These are phyloP conservation scores for Lasiosphaeria miniovina DNA, from an alignment of 495 filamentous ascomycete species.

Conservation along the genomic window DNA sequence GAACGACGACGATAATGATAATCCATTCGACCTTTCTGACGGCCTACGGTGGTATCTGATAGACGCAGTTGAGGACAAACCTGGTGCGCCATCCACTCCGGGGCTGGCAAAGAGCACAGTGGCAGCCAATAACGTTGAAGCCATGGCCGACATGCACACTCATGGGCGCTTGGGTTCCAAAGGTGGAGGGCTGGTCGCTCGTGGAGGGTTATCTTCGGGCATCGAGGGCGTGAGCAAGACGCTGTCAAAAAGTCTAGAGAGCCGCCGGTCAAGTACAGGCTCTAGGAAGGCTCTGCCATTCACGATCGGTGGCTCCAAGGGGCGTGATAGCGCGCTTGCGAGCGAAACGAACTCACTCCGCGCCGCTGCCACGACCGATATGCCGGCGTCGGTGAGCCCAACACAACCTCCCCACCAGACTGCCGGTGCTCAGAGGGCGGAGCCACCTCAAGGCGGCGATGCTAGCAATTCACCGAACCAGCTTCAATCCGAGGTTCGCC, in stretches of 20 bases:
- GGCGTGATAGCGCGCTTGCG: constrained; percentile 41
- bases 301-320: constrained; percentile 37
- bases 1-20: constrained; percentile 78
- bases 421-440: constrained; percentile 6
- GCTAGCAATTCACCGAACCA: constrained; percentile 10
- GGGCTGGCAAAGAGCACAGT: constrained; percentile 88
- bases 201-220: constrained; percentile 38
- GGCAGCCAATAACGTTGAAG: constrained; percentile 82
- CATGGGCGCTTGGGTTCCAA: constrained; percentile 53
- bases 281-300: constrained; percentile 65
- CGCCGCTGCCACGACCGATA: constrained; percentile 33
- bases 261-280: constrained; percentile 78
- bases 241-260: constrained; percentile 82
- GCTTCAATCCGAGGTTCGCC: constrained; percentile 32
- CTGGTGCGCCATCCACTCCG: constrained; percentile 88
- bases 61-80: constrained; percentile 89
- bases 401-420: constrained; percentile 20
- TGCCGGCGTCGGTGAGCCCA: constrained; percentile 37
- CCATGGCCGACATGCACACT: constrained; percentile 52
- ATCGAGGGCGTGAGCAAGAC: constrained; percentile 73
- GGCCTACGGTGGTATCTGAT: constrained; percentile 94
- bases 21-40: constrained; percentile 95
- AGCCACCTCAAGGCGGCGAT: neutral
- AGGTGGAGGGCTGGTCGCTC: constrained; percentile 42
- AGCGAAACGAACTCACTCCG: constrained; percentile 51